Base-by-base conservation (phyloP, 495 filamentous ascomycete genomes). In the Aspergillus avenaceus region DNA sequence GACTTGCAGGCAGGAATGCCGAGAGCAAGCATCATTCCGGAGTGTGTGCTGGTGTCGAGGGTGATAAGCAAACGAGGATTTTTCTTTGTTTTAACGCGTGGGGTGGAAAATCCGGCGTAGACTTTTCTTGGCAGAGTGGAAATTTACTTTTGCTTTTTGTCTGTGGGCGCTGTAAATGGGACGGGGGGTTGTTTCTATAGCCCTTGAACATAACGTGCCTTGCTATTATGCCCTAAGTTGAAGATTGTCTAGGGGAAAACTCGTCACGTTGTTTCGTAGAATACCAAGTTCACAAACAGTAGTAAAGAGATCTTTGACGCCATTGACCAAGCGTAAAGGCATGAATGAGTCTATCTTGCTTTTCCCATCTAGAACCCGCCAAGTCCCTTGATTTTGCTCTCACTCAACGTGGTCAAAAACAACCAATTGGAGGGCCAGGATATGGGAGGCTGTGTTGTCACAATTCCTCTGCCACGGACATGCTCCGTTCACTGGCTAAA, bases 381-480 rank as follows among this genome's bases (percentile, higher is more conserved):
- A 56, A 56, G 54, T 7, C 24, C 18, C 26, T 11, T 32, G 19
- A 22, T 48, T 56, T 41, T 26, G 45, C 40, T 52, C 31, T 24
- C 44, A 26, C 47, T 49, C 12, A 52, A 29, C 40, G 29, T 47
- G 45, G 54, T 28, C 37, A 29, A 32, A 27, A n/a, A 40, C 49
- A 36, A 45, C 38, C 25, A 21, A 46, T 23, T 22, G 24, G 29
- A 26, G 25, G 54, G 40, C 52, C 25, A 48, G 19, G 37, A 53
- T 11, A 48, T 45, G 22, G 44, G 55, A 58, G 59, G 56, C 59
- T 59, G 56, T 62, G 59, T 49, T 28, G 36, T 54, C 31, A 21
- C 31, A 46, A 45, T 22, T 21, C 31, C 28, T n/a, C 32, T 34
- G 31, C 18, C 5, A n/a, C n/a, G n/a, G n/a, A n/a, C 18, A 23